Base-by-base conservation (phyloP, 1,284 basidiomycete genomes). In the Ceratobasidium papillatum region DNA sequence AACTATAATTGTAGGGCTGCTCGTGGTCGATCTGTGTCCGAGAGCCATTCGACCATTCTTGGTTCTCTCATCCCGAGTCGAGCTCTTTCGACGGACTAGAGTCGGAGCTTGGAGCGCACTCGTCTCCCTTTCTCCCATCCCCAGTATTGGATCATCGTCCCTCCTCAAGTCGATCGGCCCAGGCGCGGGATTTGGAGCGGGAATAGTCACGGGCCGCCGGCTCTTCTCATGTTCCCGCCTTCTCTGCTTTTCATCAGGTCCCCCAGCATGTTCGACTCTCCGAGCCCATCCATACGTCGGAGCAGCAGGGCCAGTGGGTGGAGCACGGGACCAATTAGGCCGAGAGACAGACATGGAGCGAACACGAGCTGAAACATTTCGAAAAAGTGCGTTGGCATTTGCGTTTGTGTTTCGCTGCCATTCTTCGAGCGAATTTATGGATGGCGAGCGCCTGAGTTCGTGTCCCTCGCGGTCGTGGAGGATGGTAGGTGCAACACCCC, bases 401-500 rank as follows among this genome's bases (percentile, higher is more conserved):
- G 62, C 8, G 30, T 64, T 47, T 43, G 30, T 17, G 25, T 8
- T 43, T 14, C 58, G 69, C 38, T 72, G 69, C 69, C 69, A 72
- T 43, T 72, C 69, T 30, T 72, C 69, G 30, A 72, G 58, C 19
- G 49, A 45, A 22, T 69, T 51, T 9, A 36, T 22, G 45, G 43
- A 64, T 14, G 56, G 30, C 8, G 69, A 34, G 27, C 69, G 56
- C 8, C 32, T 17, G 9, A 72, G 51, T 61, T 62, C 56, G 19
- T 41, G 41, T 14, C 69, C 69, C 22, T 72, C 8, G 9, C 69
- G 56, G 58, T 72, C 69, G 38, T 61, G 54, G 12, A 61, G 43
- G 27, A 72, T 59, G 9, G 69, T 72, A 52, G 69, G 56, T 52
- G 69, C 69, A n/a, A 49, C 69, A 17, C 69, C 69, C 69, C 69